phyloP scores from a whole-genome alignment of 768 basidiomycete species.

The Leucosporidium creatinivorum region DNA sequence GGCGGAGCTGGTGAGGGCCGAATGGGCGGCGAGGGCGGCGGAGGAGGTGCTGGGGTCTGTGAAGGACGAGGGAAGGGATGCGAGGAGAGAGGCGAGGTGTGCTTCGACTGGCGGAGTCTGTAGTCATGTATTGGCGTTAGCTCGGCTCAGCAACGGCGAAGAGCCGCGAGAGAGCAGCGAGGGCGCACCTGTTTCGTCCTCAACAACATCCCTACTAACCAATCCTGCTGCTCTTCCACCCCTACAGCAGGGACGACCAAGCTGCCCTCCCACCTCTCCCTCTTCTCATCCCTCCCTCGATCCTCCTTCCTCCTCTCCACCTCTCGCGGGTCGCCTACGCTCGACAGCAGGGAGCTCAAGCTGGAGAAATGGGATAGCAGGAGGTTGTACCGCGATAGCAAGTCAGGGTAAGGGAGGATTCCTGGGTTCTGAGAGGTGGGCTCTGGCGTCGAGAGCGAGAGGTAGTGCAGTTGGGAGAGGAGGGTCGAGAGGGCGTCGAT shows the following conservation, averaged over 20 bases:
- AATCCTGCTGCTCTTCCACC: constrained; percentile 30
- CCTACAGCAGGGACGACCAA: constrained; percentile 12
- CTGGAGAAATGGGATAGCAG: constrained; percentile 16
- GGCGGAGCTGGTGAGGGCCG: constrained; percentile 2
- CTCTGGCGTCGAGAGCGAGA: constrained; percentile 6
- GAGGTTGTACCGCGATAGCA: constrained; percentile 17
- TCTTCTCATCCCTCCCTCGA: constrained; percentile 9
- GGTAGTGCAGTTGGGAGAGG: constrained; percentile 18
- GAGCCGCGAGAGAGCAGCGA: not conserved
- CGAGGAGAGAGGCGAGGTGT: constrained; percentile 3
- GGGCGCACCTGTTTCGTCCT: constrained; percentile 26
- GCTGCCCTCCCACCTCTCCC: constrained; percentile 22
- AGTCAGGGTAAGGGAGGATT: constrained; percentile 15
- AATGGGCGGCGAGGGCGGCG: not conserved
- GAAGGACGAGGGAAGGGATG: constrained; percentile 14
- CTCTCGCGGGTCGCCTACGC: not conserved
- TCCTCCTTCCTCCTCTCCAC: not conserved
- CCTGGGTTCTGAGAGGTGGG: constrained; percentile 12
- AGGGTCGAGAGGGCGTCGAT: constrained; percentile 23
- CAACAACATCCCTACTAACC: constrained; percentile 27
- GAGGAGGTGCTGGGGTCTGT: not conserved
- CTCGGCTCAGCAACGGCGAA: not conserved
- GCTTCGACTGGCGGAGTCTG: constrained; percentile 27
- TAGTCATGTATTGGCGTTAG: not conserved
- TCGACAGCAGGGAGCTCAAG: constrained; percentile 3